Percentiles rank a stretch among this genome's conserved stretches.
Conservation (phyloP, 1,139 yeast genomes). For the Suhomyces yuchorum region DNA sequence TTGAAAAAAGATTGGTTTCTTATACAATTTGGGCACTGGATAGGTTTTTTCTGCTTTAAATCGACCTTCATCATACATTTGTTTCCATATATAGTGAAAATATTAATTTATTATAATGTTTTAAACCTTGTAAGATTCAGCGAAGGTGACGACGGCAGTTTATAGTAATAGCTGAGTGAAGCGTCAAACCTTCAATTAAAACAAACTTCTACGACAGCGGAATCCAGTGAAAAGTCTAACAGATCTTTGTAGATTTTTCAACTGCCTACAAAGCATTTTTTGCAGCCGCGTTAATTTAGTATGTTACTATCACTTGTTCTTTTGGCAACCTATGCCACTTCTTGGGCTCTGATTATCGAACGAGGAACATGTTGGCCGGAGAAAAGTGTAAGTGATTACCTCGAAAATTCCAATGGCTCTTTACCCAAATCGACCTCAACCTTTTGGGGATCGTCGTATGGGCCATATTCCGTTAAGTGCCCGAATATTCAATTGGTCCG, state of each 20-base stretch:
- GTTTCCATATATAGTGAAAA: slow-evolving; percentile 15
- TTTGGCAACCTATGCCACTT: neutral
- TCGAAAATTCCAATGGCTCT: neutral
- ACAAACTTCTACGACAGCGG: no score
- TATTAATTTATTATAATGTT: slow-evolving; percentile 14
- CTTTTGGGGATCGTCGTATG: slow-evolving; percentile 26
- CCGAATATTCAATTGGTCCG: slow-evolving; percentile 42
- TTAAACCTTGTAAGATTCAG: slow-evolving; percentile 2
- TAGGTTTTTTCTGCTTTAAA: slow-evolving; percentile 10
- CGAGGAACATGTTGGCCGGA: neutral
- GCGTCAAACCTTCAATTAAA: no score
- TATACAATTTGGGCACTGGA: slow-evolving; percentile 13
- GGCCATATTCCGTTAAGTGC: slow-evolving; percentile 46
- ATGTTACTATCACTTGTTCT: neutral
- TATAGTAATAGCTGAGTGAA: no score
- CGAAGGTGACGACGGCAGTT: no score
- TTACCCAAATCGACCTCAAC: neutral
- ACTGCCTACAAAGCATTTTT: neutral
- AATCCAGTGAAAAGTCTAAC: no score
- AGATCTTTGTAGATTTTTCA: no score
- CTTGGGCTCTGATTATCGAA: neutral
- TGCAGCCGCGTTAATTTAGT: neutral
- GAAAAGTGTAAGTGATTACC: neutral
- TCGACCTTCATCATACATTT: slow-evolving; percentile 11
- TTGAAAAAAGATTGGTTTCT: slow-evolving; percentile 13